Conservation (phyloP, 2,329 filamentous ascomycete species). For the Cladophialophora bantiana region DNA sequence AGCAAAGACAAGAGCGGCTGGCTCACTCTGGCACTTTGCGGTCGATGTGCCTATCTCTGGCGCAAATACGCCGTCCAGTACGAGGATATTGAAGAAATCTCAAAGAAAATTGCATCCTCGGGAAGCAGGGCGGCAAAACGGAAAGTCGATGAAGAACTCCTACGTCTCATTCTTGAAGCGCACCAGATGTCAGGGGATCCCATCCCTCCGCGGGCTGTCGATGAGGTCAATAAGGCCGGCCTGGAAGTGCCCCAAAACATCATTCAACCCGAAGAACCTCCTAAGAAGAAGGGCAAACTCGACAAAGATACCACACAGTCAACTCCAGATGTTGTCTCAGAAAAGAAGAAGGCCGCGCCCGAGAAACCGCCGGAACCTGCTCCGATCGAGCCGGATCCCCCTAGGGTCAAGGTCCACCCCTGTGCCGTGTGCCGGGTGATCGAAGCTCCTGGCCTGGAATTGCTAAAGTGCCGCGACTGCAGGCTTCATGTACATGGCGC, state of each 20-base stretch:
- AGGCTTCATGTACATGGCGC: constrained; percentile 87
- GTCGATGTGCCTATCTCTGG: constrained; percentile 91
- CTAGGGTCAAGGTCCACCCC: constrained; percentile 77
- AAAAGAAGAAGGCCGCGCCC: constrained; percentile 63
- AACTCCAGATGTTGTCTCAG: constrained; percentile 52
- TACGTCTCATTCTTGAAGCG: constrained; percentile 54
- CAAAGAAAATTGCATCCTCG: constrained; percentile 81
- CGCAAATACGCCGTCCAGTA: constrained; percentile 94
- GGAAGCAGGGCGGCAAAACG: constrained; percentile 86
- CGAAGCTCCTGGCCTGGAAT: constrained; percentile 74
- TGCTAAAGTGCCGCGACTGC: constrained; percentile 84
- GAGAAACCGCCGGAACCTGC: constrained; percentile 65
- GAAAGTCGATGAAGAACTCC: constrained; percentile 87
- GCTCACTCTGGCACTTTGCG: constrained; percentile 82
- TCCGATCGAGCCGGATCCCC: constrained; percentile 75
- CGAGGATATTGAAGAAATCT: constrained; percentile 90
- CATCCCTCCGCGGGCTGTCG: constrained; percentile 52
- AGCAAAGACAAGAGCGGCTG: constrained; percentile 77
- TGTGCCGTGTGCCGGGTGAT: constrained; percentile 83
- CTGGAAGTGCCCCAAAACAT: constrained; percentile 48
- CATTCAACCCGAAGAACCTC: constrained; percentile 53
- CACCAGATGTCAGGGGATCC: constrained; percentile 53
- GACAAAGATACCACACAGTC: constrained; percentile 59
- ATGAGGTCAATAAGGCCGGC: constrained; percentile 53
- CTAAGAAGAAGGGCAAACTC: constrained; percentile 67